Evolutionary conservation across 352 stramenopile genomes (phyloP), one percentile per base, ranked within the genome.

Genomic region (Elongisporangium prolatum): DNA sequence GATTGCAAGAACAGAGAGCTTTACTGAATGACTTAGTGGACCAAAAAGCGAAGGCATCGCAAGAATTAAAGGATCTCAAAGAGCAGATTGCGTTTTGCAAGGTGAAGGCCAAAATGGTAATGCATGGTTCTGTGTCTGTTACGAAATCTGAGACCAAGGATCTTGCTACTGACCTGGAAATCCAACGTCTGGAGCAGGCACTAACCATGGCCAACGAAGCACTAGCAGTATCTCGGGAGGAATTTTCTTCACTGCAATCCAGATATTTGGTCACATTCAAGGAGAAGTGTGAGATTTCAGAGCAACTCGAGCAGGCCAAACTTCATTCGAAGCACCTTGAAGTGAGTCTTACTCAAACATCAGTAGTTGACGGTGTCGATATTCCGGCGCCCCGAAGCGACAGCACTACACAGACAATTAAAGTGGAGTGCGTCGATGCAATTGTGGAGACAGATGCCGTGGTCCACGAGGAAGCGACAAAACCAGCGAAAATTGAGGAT

Each of bases 41-140:
- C 9, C 61, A 83, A 13, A 86, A 80, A 48, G 61, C 75, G 10
- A 62, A 71, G 21, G 58, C 64, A 7, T 57, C 69, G 13, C 61
- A 72, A 1, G 65, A 84, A 21, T 21, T 89, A 22, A 52, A 48
- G 2, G 63, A 74, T 21, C 54, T 87, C 55, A 80, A 86, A 40
- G 69, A 86, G 52, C 75, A 92, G 24, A 73, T 86, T n/a, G 60
- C 79, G 25, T 78, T 83, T 21, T 44, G 84, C 8, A 64, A 55
- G 6, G 4, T 74, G 57, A 76, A 81, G 57, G 67, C 70, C 28
- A 80, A 79, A 17, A 78, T 89, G 53, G 60, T 68, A 47, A 64
- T 71, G n/a, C 54, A 63, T 53, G 57, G 47, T 49, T 54, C 50
- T 1, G 37, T 34, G 4, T 24, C 24, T 28, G 22, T 52, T 13